Evolutionary conservation across 768 basidiomycete genomes (phyloP), one percentile per base, ranked within the genome.

Genomic region (Mycena leptocephala): DNA sequence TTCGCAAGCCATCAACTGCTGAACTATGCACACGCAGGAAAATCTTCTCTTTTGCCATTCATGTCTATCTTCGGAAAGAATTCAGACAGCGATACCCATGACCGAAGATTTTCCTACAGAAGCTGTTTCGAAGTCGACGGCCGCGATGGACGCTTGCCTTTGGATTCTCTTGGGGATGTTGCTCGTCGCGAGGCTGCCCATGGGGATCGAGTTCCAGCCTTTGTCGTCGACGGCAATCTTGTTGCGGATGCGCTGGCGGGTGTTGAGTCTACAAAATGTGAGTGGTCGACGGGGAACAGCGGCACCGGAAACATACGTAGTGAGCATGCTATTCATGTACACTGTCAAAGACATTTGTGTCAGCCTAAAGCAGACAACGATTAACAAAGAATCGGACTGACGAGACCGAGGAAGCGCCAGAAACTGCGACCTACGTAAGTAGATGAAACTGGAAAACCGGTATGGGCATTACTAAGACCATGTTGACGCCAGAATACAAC

Each of bases 171-270:
- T 48, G 35, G 43, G 46, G 28, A 0, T 28, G 28, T 33, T 39
- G 48, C 10, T 37, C 28, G n/a, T 55, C 26, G 59, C 1, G 18
- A 77, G 20, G 0, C 41, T 55, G 32, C 32, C 67, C 62, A 77
- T 56, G 7, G 53, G 67, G 51, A 77, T 73, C 32, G 76, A 70
- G 64, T 74, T 78, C 76, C 76, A 78, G 24, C 73, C 76, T 35
- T 74, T 78, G 76, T 74, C 76, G 62, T 6, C 24, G 20, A 32
- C 33, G 3, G 26, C 43, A 13, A 74, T 24, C 32, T 71, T 58
- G 22, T 70, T 39, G 5, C 76, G 72, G 20, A 56, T 48, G 58
- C 26, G 58, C 26, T 71, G 24, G 46, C 76, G 73, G 16, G 39
- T 56, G 48, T 78, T 78, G 53, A 77, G 72, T n/a, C 76, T 77